phyloP scores from a whole-genome alignment of 805 yeast species.

The Yarrowia sp. region DNA sequence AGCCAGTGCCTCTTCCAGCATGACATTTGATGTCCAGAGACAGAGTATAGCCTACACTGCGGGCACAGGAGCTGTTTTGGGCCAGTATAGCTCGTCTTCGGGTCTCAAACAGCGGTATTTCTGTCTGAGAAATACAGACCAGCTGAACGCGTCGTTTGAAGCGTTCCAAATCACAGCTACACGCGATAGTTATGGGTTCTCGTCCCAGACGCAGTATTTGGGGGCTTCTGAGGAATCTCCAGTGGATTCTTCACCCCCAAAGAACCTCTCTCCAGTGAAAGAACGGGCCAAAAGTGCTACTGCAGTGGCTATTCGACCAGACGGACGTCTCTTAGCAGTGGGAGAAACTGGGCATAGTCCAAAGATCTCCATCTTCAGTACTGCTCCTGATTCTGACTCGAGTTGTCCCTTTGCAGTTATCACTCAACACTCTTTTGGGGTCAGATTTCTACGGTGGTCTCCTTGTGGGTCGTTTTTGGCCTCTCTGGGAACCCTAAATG shows the following conservation, averaged over 20 bases:
- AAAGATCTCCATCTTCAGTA: conserved; percentile 64
- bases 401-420: conserved; percentile 61
- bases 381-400: conserved; percentile 57
- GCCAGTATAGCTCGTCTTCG: neutral
- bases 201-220: conserved; percentile 9
- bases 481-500: conserved; percentile 71
- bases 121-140: conserved; percentile 25
- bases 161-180: conserved; percentile 21
- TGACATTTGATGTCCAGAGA: conserved; percentile 38
- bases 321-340: conserved; percentile 62
- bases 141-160: conserved; percentile 5
- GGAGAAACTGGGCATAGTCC: conserved; percentile 79
- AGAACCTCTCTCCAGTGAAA: conserved; percentile 46
- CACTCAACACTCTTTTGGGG: conserved; percentile 71
- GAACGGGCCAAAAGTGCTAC: conserved; percentile 60
- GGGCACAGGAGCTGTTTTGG: conserved; percentile 47
- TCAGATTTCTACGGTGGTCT: conserved; percentile 62
- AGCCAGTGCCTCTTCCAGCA: conserved; percentile 20
- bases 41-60: conserved; percentile 45
- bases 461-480: conserved; percentile 63
- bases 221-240: conserved; percentile 35
- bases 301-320: conserved; percentile 66
- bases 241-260: conserved; percentile 43
- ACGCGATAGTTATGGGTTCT: conserved; percentile 21
- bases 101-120: conserved; percentile 19